Base-by-base conservation (phyloP, 2,329 filamentous ascomycete species). In the Fusarium sp. region DNA sequence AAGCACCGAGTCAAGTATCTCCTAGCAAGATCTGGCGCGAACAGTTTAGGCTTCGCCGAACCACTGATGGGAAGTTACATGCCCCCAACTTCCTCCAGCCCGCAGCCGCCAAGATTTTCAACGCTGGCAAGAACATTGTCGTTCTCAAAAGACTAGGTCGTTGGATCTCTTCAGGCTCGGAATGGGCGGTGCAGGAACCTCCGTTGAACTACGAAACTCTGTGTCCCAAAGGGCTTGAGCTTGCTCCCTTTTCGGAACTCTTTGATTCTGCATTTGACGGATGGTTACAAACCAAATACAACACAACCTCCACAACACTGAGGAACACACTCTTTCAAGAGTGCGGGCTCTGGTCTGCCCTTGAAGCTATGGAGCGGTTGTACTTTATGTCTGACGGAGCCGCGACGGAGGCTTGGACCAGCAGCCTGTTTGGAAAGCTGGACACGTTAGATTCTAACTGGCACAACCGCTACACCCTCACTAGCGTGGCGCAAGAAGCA, bases 71-170 rank as follows among this genome's bases (percentile, higher is more conserved):
- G 18, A 80, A 81, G 3, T 78, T 94, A 2, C 89, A 91, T 72
- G 90, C 91, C 0, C 94, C 95, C 0, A 85, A 82, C 5, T 98
- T 97, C 70, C 84, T 98, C 7, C 88, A 90, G 41, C 86, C 90
- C 4, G 87, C 90, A 3, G 89, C 88, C 1, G 82, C 84, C 25
- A 92, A 90, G 67, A 93, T 98, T 40, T 95, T 97, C 74, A 94
- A 91, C 2, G 91, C 93, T 3, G 95, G 95, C 1, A 98, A 98
- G 80, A 97, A 92, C 73, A 90, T 96, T 58, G 88, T 96, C 2
- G 91, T 98, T 46, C 82, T 98, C n/a, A 91, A 90, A 65, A 87
- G 91, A 49, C 83, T 97, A 13, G 88, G 90, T 43, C 84, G 86
- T 58, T 84, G 86, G 64, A 78, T 82, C 51, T 73, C 80, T 49